Percentiles rank a stretch among this genome's conserved stretches.
These are phyloP conservation scores for Paraleonurus japonicus DNA, from an alignment of 257 asterid species.

Conservation along the genomic window DNA sequence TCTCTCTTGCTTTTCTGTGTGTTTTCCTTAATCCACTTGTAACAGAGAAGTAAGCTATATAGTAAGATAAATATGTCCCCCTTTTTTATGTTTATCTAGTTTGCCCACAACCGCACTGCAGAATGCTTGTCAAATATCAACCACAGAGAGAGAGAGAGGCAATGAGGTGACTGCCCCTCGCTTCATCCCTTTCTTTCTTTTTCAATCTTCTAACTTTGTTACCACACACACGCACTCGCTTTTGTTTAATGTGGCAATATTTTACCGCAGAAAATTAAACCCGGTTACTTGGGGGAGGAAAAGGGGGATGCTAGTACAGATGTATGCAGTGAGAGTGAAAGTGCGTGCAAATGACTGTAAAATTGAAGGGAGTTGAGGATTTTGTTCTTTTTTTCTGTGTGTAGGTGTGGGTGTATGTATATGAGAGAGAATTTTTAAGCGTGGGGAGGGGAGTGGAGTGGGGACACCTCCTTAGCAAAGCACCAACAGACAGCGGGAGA, in stretches of 20 bases:
- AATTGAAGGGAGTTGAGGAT: constrained; percentile 24
- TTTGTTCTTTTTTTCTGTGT: neutral
- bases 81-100: constrained; percentile 18
- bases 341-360: constrained; percentile 34
- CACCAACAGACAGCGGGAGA: constrained; percentile 45
- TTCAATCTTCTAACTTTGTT: constrained; percentile 16
- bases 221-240: constrained; percentile 5
- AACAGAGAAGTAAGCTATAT: constrained; percentile 11
- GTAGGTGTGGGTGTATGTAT: no score
- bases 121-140: constrained; percentile 35
- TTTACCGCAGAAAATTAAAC: constrained; percentile 20
- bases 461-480: constrained; percentile 51
- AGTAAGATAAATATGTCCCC: constrained; percentile 14
- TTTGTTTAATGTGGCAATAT: neutral
- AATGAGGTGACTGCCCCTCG: constrained; percentile 33
- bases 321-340: constrained; percentile 25
- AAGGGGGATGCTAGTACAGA: constrained; percentile 19
- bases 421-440: neutral
- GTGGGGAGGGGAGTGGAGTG: constrained; percentile 32
- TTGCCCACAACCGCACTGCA: constrained; percentile 25
- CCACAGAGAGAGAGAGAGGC: constrained; percentile 32
- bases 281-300: constrained; percentile 45
- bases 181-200: constrained; percentile 33
- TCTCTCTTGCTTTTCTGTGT: constrained; percentile 19
- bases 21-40: constrained; percentile 13